Evolutionary conservation across 176 grass and related monocot species (phyloP), one percentile per base, ranked within the genome.

Genomic region (Melocanna baccifera): DNA sequence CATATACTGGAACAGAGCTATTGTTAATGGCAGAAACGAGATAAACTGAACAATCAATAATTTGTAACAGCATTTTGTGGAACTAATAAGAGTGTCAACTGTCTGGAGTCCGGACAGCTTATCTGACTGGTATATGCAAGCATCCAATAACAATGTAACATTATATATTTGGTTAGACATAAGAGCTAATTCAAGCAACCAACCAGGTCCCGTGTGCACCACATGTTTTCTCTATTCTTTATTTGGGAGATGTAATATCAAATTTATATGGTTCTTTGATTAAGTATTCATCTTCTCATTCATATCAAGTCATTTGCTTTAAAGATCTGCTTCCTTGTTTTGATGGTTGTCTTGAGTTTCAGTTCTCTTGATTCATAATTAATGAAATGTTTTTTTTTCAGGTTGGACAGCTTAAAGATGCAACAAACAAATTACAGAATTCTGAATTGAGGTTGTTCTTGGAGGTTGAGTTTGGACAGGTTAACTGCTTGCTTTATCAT

Each of bases 381-480:
- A 42, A 76, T 43, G 9, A 67, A 51, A 18, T 59, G 1, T 65
- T 48, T 45, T 78, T 45, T 78, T 32, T 58, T 42, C 83, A 98
- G 96, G 88, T 98, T 95, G 96, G 86, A 61, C 50, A 85, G 50
- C 91, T 95, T 34, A 90, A 78, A 84, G 96, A 94, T 42, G 56
- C 83, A 81, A 88, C 73, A 57, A 84, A 83, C 65, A 93, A 89
- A 71, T 77, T 81, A 30, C 81, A 89, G 12, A 85, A 89, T 89
- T 87, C 91, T 87, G 96, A 98, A 80, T 76, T 98, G 56, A 92
- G 89, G 78, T 76, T 98, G 73, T 96, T 92, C 79, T 89, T 95
- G 87, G 93, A 96, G 86, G 75, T 90, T 78, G 89, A 82, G 68
- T 69, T 87, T 13, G 78, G 90, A 81, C 72, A 80, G 89, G 96